phyloP scores from a whole-genome alignment of 306 rosid species.

The Erythrophleum fordii region DNA sequence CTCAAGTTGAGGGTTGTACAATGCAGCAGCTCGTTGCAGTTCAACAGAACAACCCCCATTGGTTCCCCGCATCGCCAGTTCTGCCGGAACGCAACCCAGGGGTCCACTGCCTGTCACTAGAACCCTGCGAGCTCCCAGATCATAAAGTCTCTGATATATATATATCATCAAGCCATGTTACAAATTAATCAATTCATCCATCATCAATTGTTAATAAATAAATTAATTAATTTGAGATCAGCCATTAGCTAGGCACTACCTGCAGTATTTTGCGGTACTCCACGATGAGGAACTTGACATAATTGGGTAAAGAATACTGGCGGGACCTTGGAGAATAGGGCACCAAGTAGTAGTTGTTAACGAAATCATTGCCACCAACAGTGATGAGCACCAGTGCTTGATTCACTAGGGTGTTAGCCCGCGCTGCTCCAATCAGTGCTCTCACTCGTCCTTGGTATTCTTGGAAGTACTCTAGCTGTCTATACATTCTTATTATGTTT shows the following conservation, averaged over 20 bases:
- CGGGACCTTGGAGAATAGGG: slow-evolving; percentile 73
- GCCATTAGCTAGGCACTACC: too few species aligned
- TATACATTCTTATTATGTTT: slow-evolving; percentile 65
- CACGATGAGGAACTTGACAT: slow-evolving; percentile 62
- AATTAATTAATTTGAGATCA: too few species aligned
- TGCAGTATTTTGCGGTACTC: slow-evolving; percentile 63
- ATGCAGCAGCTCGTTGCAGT: slow-evolving; percentile 63
- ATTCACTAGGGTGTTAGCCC: slow-evolving; percentile 48
- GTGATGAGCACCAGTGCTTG: slow-evolving; percentile 65
- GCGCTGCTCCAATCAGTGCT: slow-evolving; percentile 43
- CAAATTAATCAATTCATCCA: too few species aligned
- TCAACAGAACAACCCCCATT: slow-evolving; percentile 68
- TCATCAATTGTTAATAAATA: too few species aligned
- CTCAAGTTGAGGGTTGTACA: slow-evolving; percentile 70
- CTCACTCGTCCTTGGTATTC: slow-evolving; percentile 61
- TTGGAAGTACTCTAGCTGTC: slow-evolving; percentile 61
- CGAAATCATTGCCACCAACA: slow-evolving; percentile 77
- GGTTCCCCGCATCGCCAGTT: slow-evolving; percentile 58
- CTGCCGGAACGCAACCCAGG: slow-evolving; percentile 81
- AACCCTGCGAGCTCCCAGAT: slow-evolving; percentile 68
- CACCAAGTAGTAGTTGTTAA: slow-evolving; percentile 70
- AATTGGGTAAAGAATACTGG: slow-evolving; percentile 53
- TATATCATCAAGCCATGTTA: too few species aligned
- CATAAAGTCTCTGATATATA: slow-evolving; percentile 56
- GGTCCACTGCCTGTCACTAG: slow-evolving; percentile 82